These are phyloP conservation scores for Citeromyces nyonsensis DNA, from an alignment of 805 yeast species.

Conservation along the genomic window DNA sequence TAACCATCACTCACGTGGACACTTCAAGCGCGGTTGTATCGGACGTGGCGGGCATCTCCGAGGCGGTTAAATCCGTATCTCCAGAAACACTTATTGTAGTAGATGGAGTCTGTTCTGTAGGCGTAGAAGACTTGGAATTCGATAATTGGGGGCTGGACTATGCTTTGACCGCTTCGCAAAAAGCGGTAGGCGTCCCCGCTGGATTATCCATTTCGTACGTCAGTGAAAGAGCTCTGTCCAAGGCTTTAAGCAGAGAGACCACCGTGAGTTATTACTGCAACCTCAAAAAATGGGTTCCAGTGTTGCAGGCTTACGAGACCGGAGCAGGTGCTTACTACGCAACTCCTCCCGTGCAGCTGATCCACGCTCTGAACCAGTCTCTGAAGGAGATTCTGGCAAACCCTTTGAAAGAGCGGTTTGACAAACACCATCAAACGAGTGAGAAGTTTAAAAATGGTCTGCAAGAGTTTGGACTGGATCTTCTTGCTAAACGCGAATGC, in stretches of 20 bases:
- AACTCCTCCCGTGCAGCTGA: slow-evolving; percentile 87
- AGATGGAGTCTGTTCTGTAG: slow-evolving; percentile 93
- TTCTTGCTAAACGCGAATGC: slow-evolving; percentile 44
- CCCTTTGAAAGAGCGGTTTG: slow-evolving; percentile 44
- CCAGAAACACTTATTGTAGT: slow-evolving; percentile 79
- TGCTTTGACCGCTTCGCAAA: slow-evolving; percentile 85
- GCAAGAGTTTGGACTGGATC: slow-evolving; percentile 44
- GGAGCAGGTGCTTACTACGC: slow-evolving; percentile 80
- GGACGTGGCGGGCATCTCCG: slow-evolving; percentile 49
- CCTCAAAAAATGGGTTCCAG: slow-evolving; percentile 74
- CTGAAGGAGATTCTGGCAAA: slow-evolving; percentile 49
- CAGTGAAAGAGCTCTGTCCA: slow-evolving; percentile 57
- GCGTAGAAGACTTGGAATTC: slow-evolving; percentile 74
- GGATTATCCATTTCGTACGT: slow-evolving; percentile 74
- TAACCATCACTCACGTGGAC: slow-evolving; percentile 90
- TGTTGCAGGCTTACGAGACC: slow-evolving; percentile 74
- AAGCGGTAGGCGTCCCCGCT: slow-evolving; percentile 90
- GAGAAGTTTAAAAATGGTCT: slow-evolving; percentile 46
- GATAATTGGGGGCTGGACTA: slow-evolving; percentile 85
- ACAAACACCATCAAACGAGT: slow-evolving; percentile 47
- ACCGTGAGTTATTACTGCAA: slow-evolving; percentile 51
- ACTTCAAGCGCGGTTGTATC: slow-evolving; percentile 90
- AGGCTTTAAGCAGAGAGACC: slow-evolving; percentile 31
- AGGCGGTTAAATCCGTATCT: slow-evolving; percentile 40
- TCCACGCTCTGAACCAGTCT: slow-evolving; percentile 69